phyloP scores from a whole-genome alignment of 768 basidiomycete genomes.

The Phylloporus sp. region DNA sequence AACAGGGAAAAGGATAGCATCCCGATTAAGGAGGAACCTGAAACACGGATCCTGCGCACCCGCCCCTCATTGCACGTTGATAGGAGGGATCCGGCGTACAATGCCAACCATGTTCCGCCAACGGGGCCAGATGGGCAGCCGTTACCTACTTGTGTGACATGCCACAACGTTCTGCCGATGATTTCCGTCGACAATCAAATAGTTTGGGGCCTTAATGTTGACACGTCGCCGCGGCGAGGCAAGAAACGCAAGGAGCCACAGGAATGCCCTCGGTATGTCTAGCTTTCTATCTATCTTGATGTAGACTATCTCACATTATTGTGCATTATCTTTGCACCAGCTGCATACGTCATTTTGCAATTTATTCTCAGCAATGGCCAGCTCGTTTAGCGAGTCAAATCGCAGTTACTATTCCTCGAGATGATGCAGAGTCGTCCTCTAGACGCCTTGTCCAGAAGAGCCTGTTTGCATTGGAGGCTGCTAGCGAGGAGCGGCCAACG shows the following conservation, averaged over 20 bases:
- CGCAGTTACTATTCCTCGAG: slow-evolving; percentile 44
- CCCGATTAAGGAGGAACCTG: slow-evolving; percentile 46
- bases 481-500: slow-evolving; percentile 37
- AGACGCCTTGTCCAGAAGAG: slow-evolving; percentile 51
- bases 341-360: slow-evolving; percentile 77
- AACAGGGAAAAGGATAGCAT: slow-evolving; percentile 38
- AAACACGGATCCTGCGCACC: slow-evolving; percentile 48
- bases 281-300: slow-evolving; percentile 22
- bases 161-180: slow-evolving; percentile 66
- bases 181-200: slow-evolving; percentile 73
- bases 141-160: slow-evolving; percentile 69
- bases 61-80: slow-evolving; percentile 40
- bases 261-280: slow-evolving; percentile 68
- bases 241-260: slow-evolving; percentile 60
- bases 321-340: slow-evolving; percentile 35
- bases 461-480: slow-evolving; percentile 47
- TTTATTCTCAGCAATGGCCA: slow-evolving; percentile 73
- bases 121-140: slow-evolving; percentile 63
- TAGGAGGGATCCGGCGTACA: slow-evolving; percentile 36
- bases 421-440: slow-evolving; percentile 38
- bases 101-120: slow-evolving; percentile 42
- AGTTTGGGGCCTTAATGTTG: slow-evolving; percentile 65
- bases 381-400: slow-evolving; percentile 49
- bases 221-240: slow-evolving; percentile 40
- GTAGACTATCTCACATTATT: slow-evolving; percentile 10